Evolutionary conservation across 352 stramenopile species (phyloP).

Genomic region (Phytophthora pisi): DNA sequence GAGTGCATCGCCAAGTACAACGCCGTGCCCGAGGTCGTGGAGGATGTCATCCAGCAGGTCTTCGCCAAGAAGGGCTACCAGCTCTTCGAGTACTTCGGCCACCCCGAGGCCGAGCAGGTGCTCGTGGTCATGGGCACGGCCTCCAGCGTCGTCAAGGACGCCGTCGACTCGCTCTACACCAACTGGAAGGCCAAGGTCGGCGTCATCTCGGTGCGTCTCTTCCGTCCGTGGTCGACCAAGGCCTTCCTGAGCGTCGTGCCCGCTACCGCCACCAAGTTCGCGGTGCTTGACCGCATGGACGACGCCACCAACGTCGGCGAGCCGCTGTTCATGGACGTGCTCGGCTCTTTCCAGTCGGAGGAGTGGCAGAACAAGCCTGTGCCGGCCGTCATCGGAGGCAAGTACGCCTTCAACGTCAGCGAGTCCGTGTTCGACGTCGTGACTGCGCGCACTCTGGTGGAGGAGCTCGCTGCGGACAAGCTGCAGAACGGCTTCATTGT

Average conservation of each 20-base stretch:
- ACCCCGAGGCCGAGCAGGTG: constrained; percentile 83
- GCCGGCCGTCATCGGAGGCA: constrained; percentile 80
- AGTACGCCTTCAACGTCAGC: constrained; percentile 73
- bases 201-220: constrained; percentile 90
- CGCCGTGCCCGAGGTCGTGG: constrained; percentile 60
- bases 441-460: constrained; percentile 75
- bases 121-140: constrained; percentile 92
- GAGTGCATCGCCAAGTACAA: constrained; percentile 88
- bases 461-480: constrained; percentile 65
- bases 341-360: constrained; percentile 89
- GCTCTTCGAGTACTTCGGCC: constrained; percentile 92
- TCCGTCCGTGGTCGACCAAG: constrained; percentile 87
- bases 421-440: constrained; percentile 86
- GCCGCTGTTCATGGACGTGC: constrained; percentile 93
- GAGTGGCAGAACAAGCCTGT: constrained; percentile 60
- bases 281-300: constrained; percentile 92
- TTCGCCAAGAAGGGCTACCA: constrained; percentile 85
- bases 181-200: constrained; percentile 88
- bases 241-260: constrained; percentile 85
- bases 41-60: constrained; percentile 85
- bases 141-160: constrained; percentile 89
- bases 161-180: constrained; percentile 81
- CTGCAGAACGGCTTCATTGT: constrained; percentile 79
- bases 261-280: constrained; percentile 75
- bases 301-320: constrained; percentile 88